Base-by-base conservation (phyloP, 495 filamentous ascomycete genomes). In the Tetracladium setigerum region DNA sequence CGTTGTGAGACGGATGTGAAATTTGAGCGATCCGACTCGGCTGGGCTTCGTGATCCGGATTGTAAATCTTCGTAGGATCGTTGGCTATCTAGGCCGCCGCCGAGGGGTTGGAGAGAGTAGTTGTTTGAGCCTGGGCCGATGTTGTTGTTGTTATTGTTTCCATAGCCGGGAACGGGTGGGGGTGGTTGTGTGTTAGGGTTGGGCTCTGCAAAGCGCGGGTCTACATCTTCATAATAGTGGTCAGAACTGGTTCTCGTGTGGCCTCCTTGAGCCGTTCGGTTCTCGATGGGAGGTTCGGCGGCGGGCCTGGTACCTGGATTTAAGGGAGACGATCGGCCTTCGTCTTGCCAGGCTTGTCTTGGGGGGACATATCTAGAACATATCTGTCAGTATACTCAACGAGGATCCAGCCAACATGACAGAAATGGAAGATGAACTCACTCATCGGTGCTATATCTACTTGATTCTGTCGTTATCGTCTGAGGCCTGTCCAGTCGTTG, bases 181-280 rank as follows among this genome's bases (percentile, higher is more conserved):
- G 57, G 47, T 47, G 60, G 47, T 47, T 36, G 19, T 33, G 64
- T 56, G 18, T 67, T 61, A 35, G 49, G 55, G 31, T 41, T 22
- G 2, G 44, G 43, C 11, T 57, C 50, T 18, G 69, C 84, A 62
- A 96, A 98, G 34, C 83, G 83, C 17, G 92, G 92, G 47, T 94
- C 89, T 15, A 92, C 83, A 61, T 96, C 92, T 74, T 98, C 92
- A 60, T 91, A 95, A 65, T 96, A 96, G 47, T 76, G 65, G 37
- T 72, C 71, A 17, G 75, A 73, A 19, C 60, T 64, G 14, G 59
- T 60, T 40, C 76, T 62, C 37, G 58, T 62, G 14, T 42, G 40
- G 18, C 10, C 38, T 8, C 41, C 31, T 27, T 7, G 22, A 27
- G 22, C 64, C 75, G 22, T 7, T 27, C 22, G 22, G 22, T 27